phyloP scores from a whole-genome alignment of 2,329 filamentous ascomycete species.

The Botrytis medusae region DNA sequence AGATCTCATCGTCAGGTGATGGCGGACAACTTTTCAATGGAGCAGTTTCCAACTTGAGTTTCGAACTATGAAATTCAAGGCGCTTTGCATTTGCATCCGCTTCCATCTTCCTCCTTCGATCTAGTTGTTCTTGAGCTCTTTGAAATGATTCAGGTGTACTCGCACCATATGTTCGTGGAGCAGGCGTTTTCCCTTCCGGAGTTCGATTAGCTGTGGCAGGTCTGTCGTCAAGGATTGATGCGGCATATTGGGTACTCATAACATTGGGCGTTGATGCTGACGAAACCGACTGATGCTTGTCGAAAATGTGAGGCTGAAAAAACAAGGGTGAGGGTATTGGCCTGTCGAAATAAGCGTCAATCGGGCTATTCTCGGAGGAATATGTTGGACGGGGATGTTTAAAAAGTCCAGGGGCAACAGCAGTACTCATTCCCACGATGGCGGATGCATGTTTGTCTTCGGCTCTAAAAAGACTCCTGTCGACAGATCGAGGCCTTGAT shows the following conservation, averaged over 20 bases:
- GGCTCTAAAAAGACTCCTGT: conserved; percentile 58
- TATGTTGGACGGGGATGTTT: conserved; percentile 31
- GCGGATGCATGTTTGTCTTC: conserved; percentile 64
- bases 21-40: conserved; percentile 43
- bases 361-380: conserved; percentile 33
- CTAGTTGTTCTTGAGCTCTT: conserved; percentile 40
- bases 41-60: conserved; percentile 13
- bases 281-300: conserved; percentile 29
- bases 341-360: conserved; percentile 26
- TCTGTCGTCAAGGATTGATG: conserved; percentile 46
- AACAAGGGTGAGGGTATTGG: conserved; percentile 36
- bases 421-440: conserved; percentile 62
- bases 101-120: conserved; percentile 40
- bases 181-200: conserved; percentile 43
- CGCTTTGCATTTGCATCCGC: conserved; percentile 41
- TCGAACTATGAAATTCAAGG: conserved; percentile 29
- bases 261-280: conserved; percentile 36
- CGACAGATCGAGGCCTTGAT: conserved; percentile 61
- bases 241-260: conserved; percentile 31
- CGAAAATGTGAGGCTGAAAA: conserved; percentile 36
- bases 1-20: conserved; percentile 48
- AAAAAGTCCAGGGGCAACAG: conserved; percentile 58
- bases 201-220: conserved; percentile 50
- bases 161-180: conserved; percentile 42
- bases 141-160: conserved; percentile 46